Percentiles rank a stretch among this genome's conserved stretches.
Conservation (phyloP, 345 rosid genomes). For the Noccaea caerulescens region DNA sequence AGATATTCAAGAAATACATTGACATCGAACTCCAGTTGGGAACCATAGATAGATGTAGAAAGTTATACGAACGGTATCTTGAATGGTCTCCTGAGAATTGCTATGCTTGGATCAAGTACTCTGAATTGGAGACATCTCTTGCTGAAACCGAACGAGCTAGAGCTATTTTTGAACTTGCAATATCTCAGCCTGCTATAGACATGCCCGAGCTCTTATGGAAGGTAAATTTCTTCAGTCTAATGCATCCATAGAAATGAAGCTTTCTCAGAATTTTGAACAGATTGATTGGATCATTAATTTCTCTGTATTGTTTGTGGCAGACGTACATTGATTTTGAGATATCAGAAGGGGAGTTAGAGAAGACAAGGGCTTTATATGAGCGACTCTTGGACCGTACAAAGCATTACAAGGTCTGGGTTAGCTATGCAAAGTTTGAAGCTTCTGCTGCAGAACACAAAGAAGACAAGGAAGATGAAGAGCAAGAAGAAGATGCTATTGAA, state of each 20-base stretch:
- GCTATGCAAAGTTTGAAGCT: slow-evolving; percentile 22
- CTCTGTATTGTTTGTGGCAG: slow-evolving; percentile 3
- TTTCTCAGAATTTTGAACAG: slow-evolving; percentile 1
- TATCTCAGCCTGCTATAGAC: slow-evolving; percentile 13
- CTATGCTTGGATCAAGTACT: slow-evolving; percentile 8
- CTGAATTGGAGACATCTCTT: slow-evolving; percentile 9
- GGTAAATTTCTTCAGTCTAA: neutral
- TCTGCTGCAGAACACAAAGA: neutral
- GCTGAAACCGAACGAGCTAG: slow-evolving; percentile 16
- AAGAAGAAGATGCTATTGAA: neutral
- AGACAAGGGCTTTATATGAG: slow-evolving; percentile 12
- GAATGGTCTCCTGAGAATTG: slow-evolving; percentile 27
- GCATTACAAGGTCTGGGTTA: slow-evolving; percentile 20
- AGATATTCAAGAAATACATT: slow-evolving; percentile 21
- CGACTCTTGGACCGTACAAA: slow-evolving; percentile 17
- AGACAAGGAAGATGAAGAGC: neutral
- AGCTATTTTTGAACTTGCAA: slow-evolving; percentile 9
- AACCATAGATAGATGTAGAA: slow-evolving; percentile 9
- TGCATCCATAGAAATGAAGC: neutral
- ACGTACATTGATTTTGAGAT: slow-evolving; percentile 14
- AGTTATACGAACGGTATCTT: slow-evolving; percentile 9
- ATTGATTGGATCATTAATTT: neutral
- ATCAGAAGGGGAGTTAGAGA: neutral
- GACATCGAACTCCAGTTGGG: slow-evolving; percentile 10
- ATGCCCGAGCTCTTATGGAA: slow-evolving; percentile 21